A percentile compares a stretch with the other conserved stretches of the same genome.
phyloP scores from a whole-genome alignment of 208 protist species.

The Leishmania gerbilli region DNA sequence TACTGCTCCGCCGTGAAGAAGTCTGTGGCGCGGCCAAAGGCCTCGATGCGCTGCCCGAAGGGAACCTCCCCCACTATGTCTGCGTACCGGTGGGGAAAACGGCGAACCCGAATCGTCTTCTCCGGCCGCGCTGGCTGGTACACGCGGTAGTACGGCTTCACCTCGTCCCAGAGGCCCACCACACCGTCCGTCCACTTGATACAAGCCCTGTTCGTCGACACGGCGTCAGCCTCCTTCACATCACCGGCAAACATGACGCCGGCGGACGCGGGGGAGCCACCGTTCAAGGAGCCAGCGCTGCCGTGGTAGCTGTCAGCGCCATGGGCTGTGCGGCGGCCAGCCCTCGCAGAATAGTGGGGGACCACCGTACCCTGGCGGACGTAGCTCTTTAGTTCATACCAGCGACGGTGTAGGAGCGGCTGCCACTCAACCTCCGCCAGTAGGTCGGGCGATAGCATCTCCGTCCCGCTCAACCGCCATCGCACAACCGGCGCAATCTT shows the following conservation, averaged over 20 bases:
- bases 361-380: conserved; percentile 50
- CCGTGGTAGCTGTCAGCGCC: neutral
- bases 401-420: conserved; percentile 60
- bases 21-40: conserved; percentile 55
- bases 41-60: conserved; percentile 51
- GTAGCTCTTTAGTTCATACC: conserved; percentile 64
- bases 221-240: conserved; percentile 64
- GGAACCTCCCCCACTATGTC: conserved; percentile 75
- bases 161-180: conserved; percentile 49
- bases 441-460: conserved; percentile 6
- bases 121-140: conserved; percentile 48
- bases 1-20: conserved; percentile 68
- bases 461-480: conserved; percentile 14
- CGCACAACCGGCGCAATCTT: neutral
- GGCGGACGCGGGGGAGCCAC: neutral
- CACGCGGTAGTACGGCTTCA: conserved; percentile 50
- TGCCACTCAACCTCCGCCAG: conserved; percentile 38
- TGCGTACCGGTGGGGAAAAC: conserved; percentile 65
- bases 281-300: neutral
- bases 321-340: too few relatives aligned
- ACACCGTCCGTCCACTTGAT: conserved; percentile 60
- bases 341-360: conserved; percentile 4
- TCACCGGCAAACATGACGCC: conserved; percentile 27
- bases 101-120: conserved; percentile 61
- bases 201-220: conserved; percentile 54